These are phyloP conservation scores for Pisolithus marmoratus DNA, from an alignment of 768 basidiomycete species.

Conservation along the genomic window DNA sequence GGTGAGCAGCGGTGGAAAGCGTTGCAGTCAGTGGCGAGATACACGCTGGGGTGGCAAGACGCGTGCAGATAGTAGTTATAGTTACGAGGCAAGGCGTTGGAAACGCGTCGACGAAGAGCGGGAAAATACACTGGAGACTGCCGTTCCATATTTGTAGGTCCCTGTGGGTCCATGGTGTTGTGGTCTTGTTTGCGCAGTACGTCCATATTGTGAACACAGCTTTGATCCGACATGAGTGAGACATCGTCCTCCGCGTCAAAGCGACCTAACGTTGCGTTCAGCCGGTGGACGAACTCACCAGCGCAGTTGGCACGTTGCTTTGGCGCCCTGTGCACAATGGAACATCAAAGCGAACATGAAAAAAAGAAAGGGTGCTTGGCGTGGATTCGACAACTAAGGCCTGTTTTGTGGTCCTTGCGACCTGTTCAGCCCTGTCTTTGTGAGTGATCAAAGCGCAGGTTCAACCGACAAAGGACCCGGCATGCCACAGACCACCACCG, in stretches of 20 bases:
- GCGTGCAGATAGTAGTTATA: slow-evolving; percentile 12
- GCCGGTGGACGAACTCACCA: neutral
- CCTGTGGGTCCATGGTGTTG: slow-evolving; percentile 31
- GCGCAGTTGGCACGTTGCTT: neutral
- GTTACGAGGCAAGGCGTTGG: slow-evolving; percentile 4
- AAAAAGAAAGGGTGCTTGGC: neutral
- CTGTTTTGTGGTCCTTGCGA: too few relatives aligned
- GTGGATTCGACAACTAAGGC: too few relatives aligned
- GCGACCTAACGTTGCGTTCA: too few relatives aligned
- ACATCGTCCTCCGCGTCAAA: neutral
- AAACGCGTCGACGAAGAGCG: slow-evolving; percentile 23
- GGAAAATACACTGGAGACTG: slow-evolving; percentile 19
- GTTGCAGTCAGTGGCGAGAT: slow-evolving; percentile 5
- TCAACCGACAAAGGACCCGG: too few relatives aligned
- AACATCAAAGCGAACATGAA: neutral
- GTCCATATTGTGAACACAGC: slow-evolving; percentile 1
- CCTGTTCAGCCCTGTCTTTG: too few relatives aligned
- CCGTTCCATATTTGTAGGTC: slow-evolving; percentile 29
- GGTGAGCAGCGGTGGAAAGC: slow-evolving; percentile 3
- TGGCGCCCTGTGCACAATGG: neutral
- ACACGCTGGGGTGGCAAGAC: slow-evolving; percentile 8
- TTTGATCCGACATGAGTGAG: neutral
- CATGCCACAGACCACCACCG: too few relatives aligned
- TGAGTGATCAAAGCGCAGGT: too few relatives aligned
- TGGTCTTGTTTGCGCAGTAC: slow-evolving; percentile 24